Evolutionary conservation across 2,329 filamentous ascomycete species (phyloP), one percentile per base, ranked within the genome.

Genomic region (Sordariomycetes sp.): DNA sequence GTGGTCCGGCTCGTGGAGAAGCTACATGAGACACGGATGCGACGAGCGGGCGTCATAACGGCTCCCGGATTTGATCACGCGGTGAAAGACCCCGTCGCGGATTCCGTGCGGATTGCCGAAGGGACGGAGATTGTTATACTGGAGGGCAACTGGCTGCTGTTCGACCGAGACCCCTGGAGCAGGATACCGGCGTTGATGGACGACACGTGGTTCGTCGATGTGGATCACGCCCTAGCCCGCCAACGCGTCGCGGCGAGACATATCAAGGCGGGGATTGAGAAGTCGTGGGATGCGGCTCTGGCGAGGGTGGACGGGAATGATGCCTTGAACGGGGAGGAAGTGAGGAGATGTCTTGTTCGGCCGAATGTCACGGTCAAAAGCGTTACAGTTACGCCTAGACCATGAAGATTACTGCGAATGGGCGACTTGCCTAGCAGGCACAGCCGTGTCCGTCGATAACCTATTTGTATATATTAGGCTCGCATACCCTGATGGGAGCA

Each of bases 1-100:
- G 95, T 94, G 70, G 76, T 89, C 1, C 61, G 67, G 0, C 78
- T 97, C 0, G 83, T 96, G 2, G 73, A 78, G 58, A 71, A 79
- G 10, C 75, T 97, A 3, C 82, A 86, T 1, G 71, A 78, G 52
- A 83, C 86, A 0, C 68, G 78, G 0, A 78, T 79, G 4, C 37
- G 12, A 40, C 18, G 12, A 18, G 12, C 12, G 37, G 37, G 18
- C 18, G 3, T 8, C 63, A 71, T 96, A 18, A 84, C 83, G 62
- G 93, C 91, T 0, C 89, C 90, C 0, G 86, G 81, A 16, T 95
- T 95, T 70, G 87, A 91, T 69, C 90, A 94, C 69, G 84, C 87
- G 0, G 71, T 86, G 62, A 94, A 94, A 69, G 90, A 95, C 62
- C 90, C 90, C 0, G 79, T 85, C 4, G 76, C 79, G 10, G 73